Percentiles rank a stretch among this genome's conserved stretches.
phyloP scores from a whole-genome alignment of 495 filamentous ascomycete genomes.

The Rhizodiscina lignyota region DNA sequence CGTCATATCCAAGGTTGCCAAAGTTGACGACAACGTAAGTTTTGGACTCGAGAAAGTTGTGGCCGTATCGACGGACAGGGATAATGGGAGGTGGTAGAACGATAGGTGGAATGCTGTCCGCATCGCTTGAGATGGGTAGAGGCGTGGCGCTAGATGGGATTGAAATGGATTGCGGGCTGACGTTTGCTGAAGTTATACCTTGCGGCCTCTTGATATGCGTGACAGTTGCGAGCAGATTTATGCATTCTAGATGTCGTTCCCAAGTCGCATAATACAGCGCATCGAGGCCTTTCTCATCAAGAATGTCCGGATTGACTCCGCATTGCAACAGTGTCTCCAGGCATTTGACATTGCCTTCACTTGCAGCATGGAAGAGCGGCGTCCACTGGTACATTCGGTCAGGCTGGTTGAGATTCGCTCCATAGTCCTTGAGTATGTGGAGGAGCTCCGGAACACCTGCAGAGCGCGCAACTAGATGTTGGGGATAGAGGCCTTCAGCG shows the following conservation, averaged over 20 bases:
- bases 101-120: conserved; percentile 80
- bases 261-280: conserved; percentile 98
- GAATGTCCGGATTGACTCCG: conserved; percentile 53
- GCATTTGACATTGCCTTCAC: conserved; percentile 85
- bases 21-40: conserved; percentile 86
- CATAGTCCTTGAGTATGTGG: conserved; percentile 63
- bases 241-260: conserved; percentile 93
- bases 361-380: conserved; percentile 86
- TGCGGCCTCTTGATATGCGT: background rate
- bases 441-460: conserved; percentile 65
- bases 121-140: conserved; percentile 51
- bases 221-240: conserved; percentile 48
- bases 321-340: conserved; percentile 60
- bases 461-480: conserved; percentile 88
- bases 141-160: conserved; percentile 25
- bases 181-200: no score
- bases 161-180: conserved; percentile 3
- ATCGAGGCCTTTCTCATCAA: conserved; percentile 82
- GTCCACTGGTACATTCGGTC: conserved; percentile 98
- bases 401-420: conserved; percentile 79
- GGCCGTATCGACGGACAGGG: conserved; percentile 80
- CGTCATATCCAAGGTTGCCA: conserved; percentile 47
- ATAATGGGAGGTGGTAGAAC: conserved; percentile 92
- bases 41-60: conserved; percentile 96
- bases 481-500: conserved; percentile 92